Evolutionary conservation across 106 monocot species (phyloP).

Genomic region (Dendrobium catenatum): DNA sequence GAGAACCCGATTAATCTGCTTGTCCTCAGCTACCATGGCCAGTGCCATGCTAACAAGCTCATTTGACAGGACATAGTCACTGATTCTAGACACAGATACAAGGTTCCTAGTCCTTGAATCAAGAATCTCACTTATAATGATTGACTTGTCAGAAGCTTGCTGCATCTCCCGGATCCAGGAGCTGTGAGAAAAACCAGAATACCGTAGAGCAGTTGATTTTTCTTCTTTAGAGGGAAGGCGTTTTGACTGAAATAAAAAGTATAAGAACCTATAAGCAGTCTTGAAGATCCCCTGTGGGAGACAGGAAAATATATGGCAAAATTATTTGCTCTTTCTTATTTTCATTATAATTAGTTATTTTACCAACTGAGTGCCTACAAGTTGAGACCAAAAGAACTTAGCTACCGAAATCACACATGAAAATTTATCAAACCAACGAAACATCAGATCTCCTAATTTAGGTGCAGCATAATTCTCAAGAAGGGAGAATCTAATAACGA

Average conservation of each 20-base stretch:
- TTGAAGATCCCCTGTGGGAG: neutral
- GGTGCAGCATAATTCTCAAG: neutral
- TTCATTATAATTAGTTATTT: neutral
- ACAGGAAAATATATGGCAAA: neutral
- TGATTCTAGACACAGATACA: constrained; percentile 93
- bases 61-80: constrained; percentile 93
- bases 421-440: neutral
- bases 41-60: constrained; percentile 95
- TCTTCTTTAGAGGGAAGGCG: constrained; percentile 72
- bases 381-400: neutral
- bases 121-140: constrained; percentile 90
- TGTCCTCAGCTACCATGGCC: constrained; percentile 97
- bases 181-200: constrained; percentile 50
- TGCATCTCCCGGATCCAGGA: constrained; percentile 96
- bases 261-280: neutral
- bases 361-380: neutral
- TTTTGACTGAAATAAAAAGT: constrained; percentile 53
- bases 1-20: constrained; percentile 91
- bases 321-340: neutral
- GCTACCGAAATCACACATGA: neutral
- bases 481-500: neutral
- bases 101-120: constrained; percentile 93
- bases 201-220: constrained; percentile 33
- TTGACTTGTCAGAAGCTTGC: constrained; percentile 89
- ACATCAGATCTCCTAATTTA: neutral